Base-by-base conservation (phyloP, 768 basidiomycete species). In the Pulveroboletus sp. region DNA sequence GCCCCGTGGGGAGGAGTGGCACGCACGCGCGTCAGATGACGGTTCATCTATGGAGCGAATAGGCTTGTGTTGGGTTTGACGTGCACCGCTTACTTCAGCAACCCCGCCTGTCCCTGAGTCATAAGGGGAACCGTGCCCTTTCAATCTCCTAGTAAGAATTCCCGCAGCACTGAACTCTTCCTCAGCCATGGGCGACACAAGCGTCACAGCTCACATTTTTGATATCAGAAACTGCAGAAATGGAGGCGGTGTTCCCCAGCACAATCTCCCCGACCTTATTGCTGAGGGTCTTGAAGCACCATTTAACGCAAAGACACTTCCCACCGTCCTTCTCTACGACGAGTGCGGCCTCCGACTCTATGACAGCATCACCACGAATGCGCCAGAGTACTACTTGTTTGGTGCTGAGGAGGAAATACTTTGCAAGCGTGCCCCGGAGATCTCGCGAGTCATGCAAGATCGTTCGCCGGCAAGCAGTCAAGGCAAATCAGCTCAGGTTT, bases 321-420 rank as follows among this genome's bases (percentile, higher is more conserved):
- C 93, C 7, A 93, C 91, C 0, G 71, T 90, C 66, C 76, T 93
- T 10, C 75, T 96, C 9, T 97, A 98, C 70, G 83, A 93, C 56
- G 87, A 94, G 61, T 76, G 72, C 18, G 96, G 96, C 0, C 74
- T 99, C 47, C 77, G 82, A 67, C 74, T 93, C 14, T 95, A 93
- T 71, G 93, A 94, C 70, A 75, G 80, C 35, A 88, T 94, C 43
- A 93, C 92, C 2, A 86, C 84, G 8, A 71, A 81, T 27, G 85
- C 77, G 1, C 74, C 78, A 10, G 87, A 92, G 60, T 99, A 99
- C 65, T 98, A 98, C 64, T 76, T 93, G 32, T 99, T 94, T 67
- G 69, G 74, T 4, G 89, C 90, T 0, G 96, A 98, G 68, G 85
- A 95, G 62, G 77, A 83, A 51, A 88, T 99, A 50, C 73, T 98